Evolutionary conservation across 176 grass and related monocot genomes (phyloP).

Genomic region (Oryza officinalis): DNA sequence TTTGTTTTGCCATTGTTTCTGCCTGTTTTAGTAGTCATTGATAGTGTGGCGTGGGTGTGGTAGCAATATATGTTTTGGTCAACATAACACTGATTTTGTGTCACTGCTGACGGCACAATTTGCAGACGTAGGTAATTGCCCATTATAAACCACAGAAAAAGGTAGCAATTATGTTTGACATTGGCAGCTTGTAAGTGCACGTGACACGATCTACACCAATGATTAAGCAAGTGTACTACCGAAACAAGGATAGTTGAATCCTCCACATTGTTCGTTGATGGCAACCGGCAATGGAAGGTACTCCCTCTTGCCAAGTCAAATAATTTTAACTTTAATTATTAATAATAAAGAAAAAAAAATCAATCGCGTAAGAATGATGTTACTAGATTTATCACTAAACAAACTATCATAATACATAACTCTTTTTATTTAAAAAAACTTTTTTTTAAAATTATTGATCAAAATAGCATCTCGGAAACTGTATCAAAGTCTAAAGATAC

Average conservation of each 20-base stretch:
- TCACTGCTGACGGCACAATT: conserved; percentile 26
- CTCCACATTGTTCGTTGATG: neutral
- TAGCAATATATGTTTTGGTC: neutral
- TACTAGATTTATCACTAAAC: too few relatives aligned
- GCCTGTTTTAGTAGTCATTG: neutral
- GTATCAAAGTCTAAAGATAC: too few relatives aligned
- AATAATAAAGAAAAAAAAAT: too few relatives aligned
- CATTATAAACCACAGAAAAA: conserved; percentile 1
- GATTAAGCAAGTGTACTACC: neutral
- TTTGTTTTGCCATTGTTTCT: neutral
- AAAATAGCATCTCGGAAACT: too few relatives aligned
- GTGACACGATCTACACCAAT: neutral
- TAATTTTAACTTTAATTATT: too few relatives aligned
- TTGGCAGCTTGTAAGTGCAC: neutral
- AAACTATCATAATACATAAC: too few relatives aligned
- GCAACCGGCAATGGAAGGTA: too few relatives aligned
- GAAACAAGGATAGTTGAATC: neutral
- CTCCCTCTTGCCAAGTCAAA: too few relatives aligned
- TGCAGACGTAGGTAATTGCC: neutral
- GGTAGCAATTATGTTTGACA: neutral
- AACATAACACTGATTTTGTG: conserved; percentile 18
- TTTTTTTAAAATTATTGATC: too few relatives aligned
- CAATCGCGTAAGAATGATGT: too few relatives aligned
- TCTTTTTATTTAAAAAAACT: too few relatives aligned
- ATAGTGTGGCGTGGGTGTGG: neutral